phyloP scores from a whole-genome alignment of 495 filamentous ascomycete species.

The Achaetomiella virescens region DNA sequence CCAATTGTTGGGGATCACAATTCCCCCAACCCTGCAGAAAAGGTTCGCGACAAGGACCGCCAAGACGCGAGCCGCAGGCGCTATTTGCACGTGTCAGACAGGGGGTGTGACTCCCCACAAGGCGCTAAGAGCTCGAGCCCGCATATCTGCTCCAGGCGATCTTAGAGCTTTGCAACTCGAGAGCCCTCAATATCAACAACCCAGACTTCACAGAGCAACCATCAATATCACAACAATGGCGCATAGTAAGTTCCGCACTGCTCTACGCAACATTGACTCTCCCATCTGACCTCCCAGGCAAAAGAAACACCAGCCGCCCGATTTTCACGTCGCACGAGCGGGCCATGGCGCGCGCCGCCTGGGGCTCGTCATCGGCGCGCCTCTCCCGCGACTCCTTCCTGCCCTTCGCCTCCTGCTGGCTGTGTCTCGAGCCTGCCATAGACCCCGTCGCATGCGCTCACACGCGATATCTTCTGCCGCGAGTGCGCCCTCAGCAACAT shows the following conservation, averaged over 20 bases:
- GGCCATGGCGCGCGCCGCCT: slow-evolving; percentile 65
- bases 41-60: background rate
- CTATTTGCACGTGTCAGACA: slow-evolving; percentile 2
- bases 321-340: slow-evolving; percentile 96
- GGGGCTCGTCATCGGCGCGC: slow-evolving; percentile 77
- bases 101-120: slow-evolving; percentile 1
- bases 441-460: slow-evolving; percentile 67
- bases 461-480: slow-evolving; percentile 92
- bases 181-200: background rate
- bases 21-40: background rate
- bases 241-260: slow-evolving; percentile 43
- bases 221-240: slow-evolving; percentile 37
- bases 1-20: slow-evolving; percentile 7
- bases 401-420: slow-evolving; percentile 80
- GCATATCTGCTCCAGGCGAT: no score
- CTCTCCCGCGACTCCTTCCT: slow-evolving; percentile 91
- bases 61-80: background rate
- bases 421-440: slow-evolving; percentile 80
- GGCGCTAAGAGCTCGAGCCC: background rate
- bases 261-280: no score
- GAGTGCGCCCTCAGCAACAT: slow-evolving; percentile 92
- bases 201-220: background rate
- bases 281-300: slow-evolving; percentile 52
- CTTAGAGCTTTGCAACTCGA: background rate
- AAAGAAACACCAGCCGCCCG: slow-evolving; percentile 92